phyloP scores from a whole-genome alignment of 768 basidiomycete genomes.

The Boletus subparvulus region DNA sequence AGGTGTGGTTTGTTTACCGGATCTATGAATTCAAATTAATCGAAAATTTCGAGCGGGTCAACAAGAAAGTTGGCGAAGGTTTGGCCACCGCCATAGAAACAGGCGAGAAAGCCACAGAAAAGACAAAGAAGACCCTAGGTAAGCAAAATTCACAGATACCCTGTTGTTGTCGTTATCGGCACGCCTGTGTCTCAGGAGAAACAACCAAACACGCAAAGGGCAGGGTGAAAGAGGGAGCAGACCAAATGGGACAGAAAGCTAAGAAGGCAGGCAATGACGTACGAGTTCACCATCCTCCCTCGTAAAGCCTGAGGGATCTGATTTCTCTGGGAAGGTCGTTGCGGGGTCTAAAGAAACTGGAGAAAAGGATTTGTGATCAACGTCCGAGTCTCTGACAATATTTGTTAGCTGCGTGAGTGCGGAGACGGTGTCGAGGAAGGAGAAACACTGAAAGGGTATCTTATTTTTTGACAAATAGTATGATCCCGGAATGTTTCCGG shows the following conservation, averaged over 20 bases:
- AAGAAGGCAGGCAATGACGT: conserved; percentile 11
- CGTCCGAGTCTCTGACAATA: no score
- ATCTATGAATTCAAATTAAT: neutral
- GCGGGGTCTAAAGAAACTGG: conserved; percentile 17
- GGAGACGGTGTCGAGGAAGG: no score
- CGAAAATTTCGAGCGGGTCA: conserved; percentile 30
- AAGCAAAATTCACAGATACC: neutral
- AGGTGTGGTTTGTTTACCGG: conserved; percentile 23
- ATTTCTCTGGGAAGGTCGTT: conserved; percentile 7
- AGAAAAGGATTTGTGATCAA: conserved; percentile 8
- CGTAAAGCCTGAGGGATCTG: neutral
- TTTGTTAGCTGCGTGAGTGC: no score
- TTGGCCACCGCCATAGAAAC: conserved; percentile 44
- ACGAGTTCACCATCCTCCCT: neutral
- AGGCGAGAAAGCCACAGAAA: conserved; percentile 40
- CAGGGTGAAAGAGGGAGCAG: conserved; percentile 2
- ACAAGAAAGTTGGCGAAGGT: conserved; percentile 39
- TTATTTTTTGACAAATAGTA: no score
- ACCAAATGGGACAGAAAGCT: conserved; percentile 10
- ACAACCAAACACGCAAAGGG: conserved; percentile 2
- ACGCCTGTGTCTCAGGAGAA: neutral
- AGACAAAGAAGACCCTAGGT: conserved; percentile 40
- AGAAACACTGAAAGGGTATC: no score
- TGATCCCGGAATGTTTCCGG: no score
- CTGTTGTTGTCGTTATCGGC: neutral